Base-by-base conservation (phyloP, 805 yeast genomes). In the Candida insectalens region DNA sequence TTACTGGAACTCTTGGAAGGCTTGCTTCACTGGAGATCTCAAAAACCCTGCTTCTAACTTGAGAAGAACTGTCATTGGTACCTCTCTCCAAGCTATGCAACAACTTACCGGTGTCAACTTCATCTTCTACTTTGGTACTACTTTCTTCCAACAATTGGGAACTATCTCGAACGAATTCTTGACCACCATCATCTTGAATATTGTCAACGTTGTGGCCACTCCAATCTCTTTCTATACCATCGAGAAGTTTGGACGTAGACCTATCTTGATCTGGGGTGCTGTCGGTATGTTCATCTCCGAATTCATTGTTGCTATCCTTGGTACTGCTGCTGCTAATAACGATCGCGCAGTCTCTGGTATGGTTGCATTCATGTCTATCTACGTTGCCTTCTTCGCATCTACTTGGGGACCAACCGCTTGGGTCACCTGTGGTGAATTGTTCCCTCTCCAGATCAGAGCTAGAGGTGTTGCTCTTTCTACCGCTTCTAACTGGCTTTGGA, bases 351-450 rank as follows among this genome's bases (percentile, higher is more conserved):
- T 51, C 36, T 42, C 39, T 29, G 61, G 59, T 14, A 52, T 57
- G 57, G 50, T 59, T 40, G 37, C 61, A 7, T 66, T 72, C 48
- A 62, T 70, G 36, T 72, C 77, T 51, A 53, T 67, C 26, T 83
- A 79, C 52, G 77, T 83, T 44, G 75, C 78, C 36, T 77, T 77
- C 53, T 80, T 81, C 61, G 94, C 92, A 6, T 67, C 83, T 4
- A 71, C 89, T 17, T 83, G 92, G 89, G 89, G 89, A 53, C 87
- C 92, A 26, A 74, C 71, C 40, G 75, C 73, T 26, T 83, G 89
- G 88, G 83, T 73, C 31, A 55, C 71, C 36, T 56, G 62, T 46
- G 74, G 76, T 46, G 80, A 73, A 47, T 59, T 70, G 31, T 82
- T 70, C 67, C 83, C 88, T 41, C 71, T 82, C 35, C 73, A 79